Evolutionary conservation across 805 yeast genomes (phyloP).

Genomic region (Hagleromyces aurorensis): DNA sequence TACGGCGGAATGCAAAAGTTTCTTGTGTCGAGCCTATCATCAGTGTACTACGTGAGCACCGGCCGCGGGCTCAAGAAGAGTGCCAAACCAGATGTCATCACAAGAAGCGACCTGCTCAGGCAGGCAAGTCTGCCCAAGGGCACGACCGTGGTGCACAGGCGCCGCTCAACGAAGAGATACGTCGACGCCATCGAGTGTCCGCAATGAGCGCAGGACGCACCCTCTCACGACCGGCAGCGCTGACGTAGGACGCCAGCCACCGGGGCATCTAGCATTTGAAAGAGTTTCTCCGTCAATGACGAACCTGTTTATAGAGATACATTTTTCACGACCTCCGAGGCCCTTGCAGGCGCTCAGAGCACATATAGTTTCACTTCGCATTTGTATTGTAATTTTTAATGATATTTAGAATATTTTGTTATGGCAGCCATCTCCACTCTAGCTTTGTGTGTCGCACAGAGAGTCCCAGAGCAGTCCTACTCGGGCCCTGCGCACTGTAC

Average conservation of each 20-base stretch:
- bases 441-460: slow-evolving; percentile 62
- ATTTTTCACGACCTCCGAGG: too few relatives aligned
- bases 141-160: neutral
- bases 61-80: slow-evolving; percentile 15
- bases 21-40: slow-evolving; percentile 5
- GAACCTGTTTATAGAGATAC: too few relatives aligned
- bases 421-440: slow-evolving; percentile 41
- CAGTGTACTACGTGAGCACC: slow-evolving; percentile 5
- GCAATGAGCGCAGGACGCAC: slow-evolving; percentile 45
- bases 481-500: neutral
- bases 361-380: too few relatives aligned
- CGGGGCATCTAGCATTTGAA: too few relatives aligned
- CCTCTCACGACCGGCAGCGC: slow-evolving; percentile 62
- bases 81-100: slow-evolving; percentile 14
- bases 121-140: slow-evolving; percentile 1
- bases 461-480: slow-evolving; percentile 34
- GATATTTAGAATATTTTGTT: slow-evolving; percentile 52
- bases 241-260: slow-evolving; percentile 87
- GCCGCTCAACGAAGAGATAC: neutral
- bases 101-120: slow-evolving; percentile 18
- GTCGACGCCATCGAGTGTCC: neutral
- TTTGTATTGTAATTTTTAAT: slow-evolving; percentile 38
- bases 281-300: too few relatives aligned
- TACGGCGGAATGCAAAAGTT: too few relatives aligned
- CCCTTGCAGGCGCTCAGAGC: too few relatives aligned